Conservation (phyloP, 2,329 filamentous ascomycete species). For the Colletotrichum sp. region DNA sequence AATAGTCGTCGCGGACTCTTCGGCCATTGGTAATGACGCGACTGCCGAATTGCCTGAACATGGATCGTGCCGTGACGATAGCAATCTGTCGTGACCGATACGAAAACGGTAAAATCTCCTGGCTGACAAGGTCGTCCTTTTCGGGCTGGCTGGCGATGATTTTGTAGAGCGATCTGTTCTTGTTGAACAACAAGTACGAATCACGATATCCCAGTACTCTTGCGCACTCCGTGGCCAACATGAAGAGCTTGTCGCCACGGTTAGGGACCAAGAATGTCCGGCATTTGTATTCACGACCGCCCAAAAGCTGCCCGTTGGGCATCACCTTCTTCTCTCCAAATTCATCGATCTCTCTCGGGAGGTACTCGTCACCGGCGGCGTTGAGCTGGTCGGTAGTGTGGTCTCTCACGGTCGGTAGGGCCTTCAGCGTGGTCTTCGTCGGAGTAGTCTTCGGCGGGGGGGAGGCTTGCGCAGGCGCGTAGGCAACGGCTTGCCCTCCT, state of each 20-base stretch:
- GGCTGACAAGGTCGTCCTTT: conserved; percentile 93
- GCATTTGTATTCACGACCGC: conserved; percentile 87
- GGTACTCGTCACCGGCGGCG: conserved; percentile 88
- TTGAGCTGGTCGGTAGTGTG: conserved; percentile 97
- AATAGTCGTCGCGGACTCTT: conserved; percentile 95
- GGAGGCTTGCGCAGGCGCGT: conserved; percentile 42
- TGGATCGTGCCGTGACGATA: conserved; percentile 95
- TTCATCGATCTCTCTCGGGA: conserved; percentile 91
- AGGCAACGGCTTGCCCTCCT: conserved; percentile 42
- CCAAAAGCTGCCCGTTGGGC: conserved; percentile 79
- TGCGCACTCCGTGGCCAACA: conserved; percentile 97
- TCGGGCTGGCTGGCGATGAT: conserved; percentile 96
- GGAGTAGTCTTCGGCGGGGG: conserved; percentile 81
- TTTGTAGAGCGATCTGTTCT: conserved; percentile 95
- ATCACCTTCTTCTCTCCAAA: conserved; percentile 94
- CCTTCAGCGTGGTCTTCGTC: conserved; percentile 86
- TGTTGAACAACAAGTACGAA: conserved; percentile 98
- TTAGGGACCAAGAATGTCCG: conserved; percentile 92
- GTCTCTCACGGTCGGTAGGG: conserved; percentile 91
- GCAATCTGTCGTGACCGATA: conserved; percentile 98
- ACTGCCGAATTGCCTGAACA: conserved; percentile 98
- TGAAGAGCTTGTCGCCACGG: conserved; percentile 92
- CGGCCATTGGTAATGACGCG: conserved; percentile 89
- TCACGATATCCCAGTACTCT: conserved; percentile 93
- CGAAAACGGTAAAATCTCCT: conserved; percentile 96